Base-by-base conservation (phyloP, 371 early-diverging fungal species). In the Circinella umbellata region DNA sequence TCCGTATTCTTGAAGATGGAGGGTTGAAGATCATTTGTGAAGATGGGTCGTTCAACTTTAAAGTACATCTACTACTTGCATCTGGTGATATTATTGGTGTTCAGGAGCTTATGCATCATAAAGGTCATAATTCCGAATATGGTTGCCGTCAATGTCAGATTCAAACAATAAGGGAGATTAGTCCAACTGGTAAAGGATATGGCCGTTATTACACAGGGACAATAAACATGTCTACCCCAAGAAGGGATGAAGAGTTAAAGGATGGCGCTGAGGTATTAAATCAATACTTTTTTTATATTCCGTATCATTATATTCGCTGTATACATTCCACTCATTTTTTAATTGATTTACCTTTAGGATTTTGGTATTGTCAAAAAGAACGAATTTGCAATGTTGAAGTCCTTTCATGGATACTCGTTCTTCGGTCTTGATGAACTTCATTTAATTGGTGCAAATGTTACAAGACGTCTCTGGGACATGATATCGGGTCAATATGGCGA, bases 21-120 rank as follows among this genome's bases (percentile, higher is more conserved):
- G 62, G 62, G 3, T 38, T 62, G 62, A 62, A 7, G 11, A 42
- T 62, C 39, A 62, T 4, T 62, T 60, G 60, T 60, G 17, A 5
- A 60, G 15, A n/a, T 51, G 15, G 51, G 14, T 14, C 3, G 15
- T 13, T 51, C 51, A 4, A 51, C 5, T 4, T 51, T 7, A 51
- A 46, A 10, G 63, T 37, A 6, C 63, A 46, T 39, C 39, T 37
- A 5, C 8, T 63, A 18, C 42, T 63, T 15, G 42, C 47, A 10
- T 27, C 27, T n/a, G 63, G 63, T 42, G 63, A 63, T 39, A 37
- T 63, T 10, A 18, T 37, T 42, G 63, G 63, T 36, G 63, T 63
- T n/a, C 27, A 20, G 14, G 63, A 63, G 1, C 9, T 63, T 6
- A 18, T 36, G 3, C 47, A 46, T 46, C 63, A 63, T 18, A 39